A percentile compares a stretch with the other conserved stretches of the same genome.
Conservation (phyloP, 1,139 yeast genomes). For the Yueomyces sp. region DNA sequence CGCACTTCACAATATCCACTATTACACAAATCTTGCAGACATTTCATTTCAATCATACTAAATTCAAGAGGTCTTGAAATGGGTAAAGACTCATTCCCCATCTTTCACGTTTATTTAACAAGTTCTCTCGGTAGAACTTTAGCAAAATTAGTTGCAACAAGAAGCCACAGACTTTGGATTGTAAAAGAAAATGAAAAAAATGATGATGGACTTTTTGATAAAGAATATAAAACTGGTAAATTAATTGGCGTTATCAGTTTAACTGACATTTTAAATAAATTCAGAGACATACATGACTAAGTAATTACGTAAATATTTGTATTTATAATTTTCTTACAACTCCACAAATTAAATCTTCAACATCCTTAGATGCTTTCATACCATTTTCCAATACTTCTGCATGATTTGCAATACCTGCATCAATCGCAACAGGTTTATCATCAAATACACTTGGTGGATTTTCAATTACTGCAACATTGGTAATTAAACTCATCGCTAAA, state of each 20-base stretch:
- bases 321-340: constrained; percentile 32
- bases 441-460: constrained; percentile 65
- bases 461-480: constrained; percentile 70
- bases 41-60: constrained; percentile 72
- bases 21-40: constrained; percentile 68
- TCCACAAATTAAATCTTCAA: constrained; percentile 53
- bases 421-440: constrained; percentile 38
- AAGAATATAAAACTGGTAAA: constrained; percentile 48
- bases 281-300: constrained; percentile 34
- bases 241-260: constrained; percentile 79
- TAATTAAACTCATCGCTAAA: constrained; percentile 73
- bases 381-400: constrained; percentile 83
- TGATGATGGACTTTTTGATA: constrained; percentile 17
- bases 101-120: constrained; percentile 73
- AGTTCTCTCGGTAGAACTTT: constrained; percentile 76
- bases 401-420: constrained; percentile 78
- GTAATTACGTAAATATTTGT: neutral
- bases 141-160: constrained; percentile 90
- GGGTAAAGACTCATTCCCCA: constrained; percentile 89
- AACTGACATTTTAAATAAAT: constrained; percentile 71
- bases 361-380: constrained; percentile 66
- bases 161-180: constrained; percentile 85
- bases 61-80: constrained; percentile 71
- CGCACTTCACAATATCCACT: constrained; percentile 71
- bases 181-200: constrained; percentile 39